These are phyloP conservation scores for Scortechinia acanthostroma DNA, from an alignment of 2,329 filamentous ascomycete species.

Conservation along the genomic window DNA sequence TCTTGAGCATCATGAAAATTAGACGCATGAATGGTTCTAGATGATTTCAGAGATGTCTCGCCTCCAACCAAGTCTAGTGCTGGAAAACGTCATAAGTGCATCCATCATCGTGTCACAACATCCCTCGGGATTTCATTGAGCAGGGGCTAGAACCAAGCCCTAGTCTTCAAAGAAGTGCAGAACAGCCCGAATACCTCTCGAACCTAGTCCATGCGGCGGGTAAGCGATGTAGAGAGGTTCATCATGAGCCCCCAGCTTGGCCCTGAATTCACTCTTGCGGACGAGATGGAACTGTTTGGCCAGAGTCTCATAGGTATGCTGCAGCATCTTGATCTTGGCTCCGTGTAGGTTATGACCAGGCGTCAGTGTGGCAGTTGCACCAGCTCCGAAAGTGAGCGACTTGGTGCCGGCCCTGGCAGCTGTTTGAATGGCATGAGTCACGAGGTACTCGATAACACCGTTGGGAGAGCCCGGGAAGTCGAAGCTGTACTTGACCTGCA, in stretches of 20 bases:
- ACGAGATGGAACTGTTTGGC: constrained; percentile 76
- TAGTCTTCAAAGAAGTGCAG: constrained; percentile 83
- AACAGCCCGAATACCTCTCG: constrained; percentile 76
- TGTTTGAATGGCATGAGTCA: constrained; percentile 39
- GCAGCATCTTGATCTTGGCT: constrained; percentile 72
- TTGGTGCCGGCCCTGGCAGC: constrained; percentile 49
- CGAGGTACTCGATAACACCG: constrained; percentile 67
- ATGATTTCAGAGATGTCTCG: too few relatives aligned
- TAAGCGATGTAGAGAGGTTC: constrained; percentile 87
- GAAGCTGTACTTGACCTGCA: constrained; percentile 93
- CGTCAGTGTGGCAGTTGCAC: constrained; percentile 67
- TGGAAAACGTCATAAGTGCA: too few relatives aligned
- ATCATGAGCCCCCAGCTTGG: constrained; percentile 79
- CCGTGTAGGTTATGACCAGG: constrained; percentile 78
- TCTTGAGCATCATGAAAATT: too few relatives aligned
- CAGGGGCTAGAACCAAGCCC: too few relatives aligned
- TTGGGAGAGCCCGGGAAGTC: constrained; percentile 84
- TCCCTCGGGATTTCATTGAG: too few relatives aligned
- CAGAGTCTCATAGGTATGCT: constrained; percentile 74
- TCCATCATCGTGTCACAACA: too few relatives aligned
- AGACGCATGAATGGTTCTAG: too few relatives aligned
- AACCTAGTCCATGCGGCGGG: constrained; percentile 75
- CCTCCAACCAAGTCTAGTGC: too few relatives aligned
- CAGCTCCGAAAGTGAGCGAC: constrained; percentile 79
- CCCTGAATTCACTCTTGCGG: constrained; percentile 80